Percentiles rank a stretch among this genome's conserved stretches.
Evolutionary conservation across 148 eudicot genomes (phyloP).

Genomic region (Persicaria tinctoria): DNA sequence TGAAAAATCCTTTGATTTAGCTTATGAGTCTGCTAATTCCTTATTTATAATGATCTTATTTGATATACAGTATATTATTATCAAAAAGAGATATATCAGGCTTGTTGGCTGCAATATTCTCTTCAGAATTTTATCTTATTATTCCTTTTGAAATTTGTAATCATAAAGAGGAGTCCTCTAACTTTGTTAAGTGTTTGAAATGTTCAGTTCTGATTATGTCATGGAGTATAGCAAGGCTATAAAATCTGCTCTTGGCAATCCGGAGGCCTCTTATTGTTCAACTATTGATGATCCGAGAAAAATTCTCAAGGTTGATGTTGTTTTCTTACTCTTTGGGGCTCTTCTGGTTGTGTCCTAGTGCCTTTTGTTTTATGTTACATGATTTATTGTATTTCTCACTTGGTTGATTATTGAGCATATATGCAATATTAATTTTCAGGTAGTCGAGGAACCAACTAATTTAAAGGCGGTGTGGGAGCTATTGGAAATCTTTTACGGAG

Average conservation of each 20-base stretch:
- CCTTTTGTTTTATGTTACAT: background rate
- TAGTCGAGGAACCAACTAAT: conserved; percentile 56
- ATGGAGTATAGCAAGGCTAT: conserved; percentile 85
- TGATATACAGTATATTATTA: background rate
- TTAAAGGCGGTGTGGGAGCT: conserved; percentile 98
- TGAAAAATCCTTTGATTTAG: background rate
- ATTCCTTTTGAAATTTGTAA: background rate
- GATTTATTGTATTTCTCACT: background rate
- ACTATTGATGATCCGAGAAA: conserved; percentile 62
- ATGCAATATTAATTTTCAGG: conserved; percentile 25
- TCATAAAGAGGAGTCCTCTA: background rate
- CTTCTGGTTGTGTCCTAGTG: background rate
- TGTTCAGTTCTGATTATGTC: conserved; percentile 62
- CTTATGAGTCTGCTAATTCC: background rate
- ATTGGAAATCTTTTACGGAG: conserved; percentile 80
- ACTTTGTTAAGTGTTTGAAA: background rate
- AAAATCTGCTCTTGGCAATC: conserved; percentile 62
- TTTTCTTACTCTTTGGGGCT: conserved; percentile 1
- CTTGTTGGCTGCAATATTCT: conserved; percentile 3
- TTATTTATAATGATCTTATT: background rate
- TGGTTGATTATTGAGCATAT: background rate
- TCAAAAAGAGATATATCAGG: background rate
- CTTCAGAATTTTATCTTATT: background rate
- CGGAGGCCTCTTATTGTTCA: conserved; percentile 33
- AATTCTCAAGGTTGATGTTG: conserved; percentile 44